These are phyloP conservation scores for Kalmanozyma brasiliensis DNA, from an alignment of 1,284 basidiomycete species.

Conservation along the genomic window DNA sequence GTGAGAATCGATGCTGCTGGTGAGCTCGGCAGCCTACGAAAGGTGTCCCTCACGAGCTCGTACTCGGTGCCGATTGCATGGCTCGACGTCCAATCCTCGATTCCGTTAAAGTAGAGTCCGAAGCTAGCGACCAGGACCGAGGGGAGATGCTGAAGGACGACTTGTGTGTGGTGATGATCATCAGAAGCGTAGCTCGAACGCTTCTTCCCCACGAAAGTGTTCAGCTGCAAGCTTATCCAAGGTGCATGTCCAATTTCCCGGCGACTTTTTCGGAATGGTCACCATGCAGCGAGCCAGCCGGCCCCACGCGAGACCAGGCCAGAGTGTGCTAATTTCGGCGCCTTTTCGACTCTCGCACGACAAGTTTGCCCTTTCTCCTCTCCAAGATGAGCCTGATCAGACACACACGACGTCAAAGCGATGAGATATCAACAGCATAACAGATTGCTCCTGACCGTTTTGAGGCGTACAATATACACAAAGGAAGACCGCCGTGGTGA, in stretches of 20 bases:
- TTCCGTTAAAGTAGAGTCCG: too few species aligned
- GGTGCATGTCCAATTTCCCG: conserved; percentile 6
- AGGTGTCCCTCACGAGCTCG: too few species aligned
- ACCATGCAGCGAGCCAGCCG: too few species aligned
- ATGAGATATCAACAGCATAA: conserved; percentile 14
- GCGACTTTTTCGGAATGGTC: conserved; percentile 9
- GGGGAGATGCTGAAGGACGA: too few species aligned
- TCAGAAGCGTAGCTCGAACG: neutral
- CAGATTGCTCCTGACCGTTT: conserved; percentile 15
- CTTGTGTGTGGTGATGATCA: neutral
- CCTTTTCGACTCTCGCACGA: too few species aligned
- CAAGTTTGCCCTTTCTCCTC: neutral
- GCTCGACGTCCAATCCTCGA: too few species aligned
- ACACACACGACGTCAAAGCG: neutral
- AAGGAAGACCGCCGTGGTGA: neutral
- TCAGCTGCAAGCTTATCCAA: conserved; percentile 29
- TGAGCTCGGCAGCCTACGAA: neutral
- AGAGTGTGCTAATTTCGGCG: too few species aligned
- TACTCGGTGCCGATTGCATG: too few species aligned
- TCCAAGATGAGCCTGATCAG: neutral
- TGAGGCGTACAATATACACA: conserved; percentile 25
- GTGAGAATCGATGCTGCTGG: too few species aligned
- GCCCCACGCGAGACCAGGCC: too few species aligned
- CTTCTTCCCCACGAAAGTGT: too few species aligned
- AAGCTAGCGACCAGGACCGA: too few species aligned